Evolutionary conservation across 1,284 basidiomycete species (phyloP).

Genomic region (Cyathus pygmaeus): DNA sequence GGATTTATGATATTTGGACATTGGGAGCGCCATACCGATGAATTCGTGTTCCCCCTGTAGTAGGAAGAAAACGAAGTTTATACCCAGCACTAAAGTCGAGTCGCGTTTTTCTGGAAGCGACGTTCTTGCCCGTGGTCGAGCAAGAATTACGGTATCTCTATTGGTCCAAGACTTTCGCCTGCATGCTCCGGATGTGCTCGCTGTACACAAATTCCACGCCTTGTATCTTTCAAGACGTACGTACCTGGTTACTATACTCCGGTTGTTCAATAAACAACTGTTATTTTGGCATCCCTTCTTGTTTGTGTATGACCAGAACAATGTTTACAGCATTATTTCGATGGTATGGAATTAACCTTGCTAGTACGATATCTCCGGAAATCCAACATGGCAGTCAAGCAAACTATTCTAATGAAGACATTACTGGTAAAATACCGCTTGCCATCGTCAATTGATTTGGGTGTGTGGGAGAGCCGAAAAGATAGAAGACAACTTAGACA

Average conservation of each 20-base stretch:
- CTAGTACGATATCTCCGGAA: conserved; percentile 63
- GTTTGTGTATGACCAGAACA: conserved; percentile 58
- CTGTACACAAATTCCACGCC: conserved; percentile 60
- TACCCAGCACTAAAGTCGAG: conserved; percentile 51
- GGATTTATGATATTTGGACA: conserved; percentile 59
- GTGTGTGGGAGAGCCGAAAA: conserved; percentile 50
- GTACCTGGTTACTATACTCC: conserved; percentile 12
- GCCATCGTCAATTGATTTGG: conserved; percentile 49
- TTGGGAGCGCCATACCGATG: conserved; percentile 57
- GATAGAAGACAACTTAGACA: conserved; percentile 28
- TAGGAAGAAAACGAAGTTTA: not conserved
- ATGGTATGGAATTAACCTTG: conserved; percentile 59
- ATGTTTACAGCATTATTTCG: conserved; percentile 56
- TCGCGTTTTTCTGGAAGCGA: conserved; percentile 59
- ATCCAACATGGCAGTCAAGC: conserved; percentile 43
- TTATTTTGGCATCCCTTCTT: conserved; percentile 59
- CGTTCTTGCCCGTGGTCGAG: conserved; percentile 54
- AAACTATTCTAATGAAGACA: conserved; percentile 33
- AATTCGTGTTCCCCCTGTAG: conserved; percentile 40
- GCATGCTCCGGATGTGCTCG: conserved; percentile 53
- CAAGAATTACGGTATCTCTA: conserved; percentile 56
- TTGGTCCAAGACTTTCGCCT: too few species aligned
- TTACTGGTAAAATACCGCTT: conserved; percentile 40
- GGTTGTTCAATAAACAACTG: conserved; percentile 28
- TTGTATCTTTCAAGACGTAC: conserved; percentile 61